Base-by-base conservation (phyloP, 139 green algal genomes). In the Ettlia oleoabundans region DNA sequence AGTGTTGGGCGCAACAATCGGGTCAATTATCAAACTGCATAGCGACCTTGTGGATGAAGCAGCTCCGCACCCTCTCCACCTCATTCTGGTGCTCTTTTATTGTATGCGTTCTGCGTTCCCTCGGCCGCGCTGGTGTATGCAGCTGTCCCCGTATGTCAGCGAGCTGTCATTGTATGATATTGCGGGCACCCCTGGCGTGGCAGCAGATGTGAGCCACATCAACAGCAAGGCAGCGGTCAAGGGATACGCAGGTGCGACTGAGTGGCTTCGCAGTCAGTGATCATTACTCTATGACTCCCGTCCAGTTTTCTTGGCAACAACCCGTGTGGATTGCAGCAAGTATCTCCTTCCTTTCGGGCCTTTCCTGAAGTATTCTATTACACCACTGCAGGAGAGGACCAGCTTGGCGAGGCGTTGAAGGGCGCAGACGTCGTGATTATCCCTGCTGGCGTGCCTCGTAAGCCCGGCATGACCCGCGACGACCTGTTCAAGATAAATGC, bases 391-490 rank as follows among this genome's bases (percentile, higher is more conserved):
- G 94, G 92, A 55, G 78, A 86, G 15, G 95, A 96, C 9, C 51
- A 96, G 82, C 89, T 98, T 62, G 87, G 58, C 2, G 91, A 91
- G n/a, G 90, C 91, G 0, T 77, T 98, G 1, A 90, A 88, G 67
- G 95, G 93, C 37, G 87, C 84, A 19, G 91, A 98, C 61, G 81
- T 98, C 15, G 91, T 98, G 62, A 92, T 98, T 86, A 98, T 97
- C 86, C 96, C 92, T 32, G 94, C 95, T 35, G 96, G 96, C 53
- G 95, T 99, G 53, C 97, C 97, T 7, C 91, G 97, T 77, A 99
- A 99, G 92, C 97, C 97, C 26, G 97, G 97, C 81, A 99, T 99
- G 97, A 99, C 96, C 51, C 93, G 97, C 76, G 96, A 99, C 84
- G 97, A 99, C 78, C 93, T 99, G 37, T 99, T 99, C 93, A 97